Base-by-base conservation (phyloP, 345 rosid species). In the Erysimum cheiranthoides region DNA sequence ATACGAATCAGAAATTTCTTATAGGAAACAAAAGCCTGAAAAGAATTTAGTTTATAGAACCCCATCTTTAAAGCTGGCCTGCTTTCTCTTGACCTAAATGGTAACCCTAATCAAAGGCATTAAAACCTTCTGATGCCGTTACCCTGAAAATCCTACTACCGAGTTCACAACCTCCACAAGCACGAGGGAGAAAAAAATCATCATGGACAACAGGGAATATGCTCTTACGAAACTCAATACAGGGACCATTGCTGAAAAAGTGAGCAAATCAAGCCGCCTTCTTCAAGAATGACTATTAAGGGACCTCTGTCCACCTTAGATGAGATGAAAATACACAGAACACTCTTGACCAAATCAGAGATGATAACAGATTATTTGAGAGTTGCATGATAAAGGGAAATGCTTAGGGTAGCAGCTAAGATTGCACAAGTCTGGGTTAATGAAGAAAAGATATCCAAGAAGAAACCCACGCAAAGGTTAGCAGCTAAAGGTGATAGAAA, bases 1-100 rank as follows among this genome's bases (percentile, higher is more conserved):
- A 58, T 81, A 60, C 73, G 79, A 76, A 79, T 82, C 84, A 67
- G 74, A 73, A 68, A 32, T 46, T 73, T 63, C 50, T 31, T 68
- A 34, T 70, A 49, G 16, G 73, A 64, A 50, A 45, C 60, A 59
- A 62, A 51, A 5, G 50, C 75, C 68, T 76, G 66, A 72, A 69
- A 30, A 5, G 47, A 34, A 66, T 40, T 58, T 74, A 64, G 65
- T 39, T 67, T 9, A 38, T 18, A 54, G 64, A 47, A 64, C 35
- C 59, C 47, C 57, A 50, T 68, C 76, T 30, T 57, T 61, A 32
- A 86, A 73, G 73, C 75, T 72, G 65, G 39, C 62, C 18, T 39
- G 68, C 66, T 78, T 25, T 78, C 27, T 10, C 51, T 27, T 57
- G 30, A 61, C 59, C 59, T 47, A 61, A 38, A 45, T 52, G 16